Evolutionary conservation across 176 grass and related monocot species (phyloP).

Genomic region (Musa itinerans): DNA sequence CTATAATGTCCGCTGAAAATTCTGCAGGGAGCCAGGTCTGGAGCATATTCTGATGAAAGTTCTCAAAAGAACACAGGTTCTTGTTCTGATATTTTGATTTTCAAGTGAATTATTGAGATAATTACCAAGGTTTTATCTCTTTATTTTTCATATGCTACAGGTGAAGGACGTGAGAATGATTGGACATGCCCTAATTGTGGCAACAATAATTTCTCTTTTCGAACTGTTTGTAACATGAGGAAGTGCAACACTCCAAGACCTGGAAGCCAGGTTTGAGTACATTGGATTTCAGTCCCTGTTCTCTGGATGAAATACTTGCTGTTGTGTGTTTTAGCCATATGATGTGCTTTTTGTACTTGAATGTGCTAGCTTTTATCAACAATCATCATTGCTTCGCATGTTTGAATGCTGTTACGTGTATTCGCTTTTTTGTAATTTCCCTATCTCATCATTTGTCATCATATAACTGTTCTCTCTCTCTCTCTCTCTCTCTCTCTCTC

Average conservation of each 20-base stretch:
- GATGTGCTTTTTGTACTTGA: background rate
- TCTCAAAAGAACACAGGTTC: constrained; percentile 66
- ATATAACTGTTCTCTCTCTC: no score
- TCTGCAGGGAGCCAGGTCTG: constrained; percentile 43
- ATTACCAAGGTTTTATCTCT: constrained; percentile 3
- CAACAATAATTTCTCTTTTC: constrained; percentile 74
- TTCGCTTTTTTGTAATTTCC: no score
- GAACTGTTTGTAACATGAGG: constrained; percentile 86
- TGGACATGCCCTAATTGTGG: constrained; percentile 83
- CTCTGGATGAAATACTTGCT: constrained; percentile 1
- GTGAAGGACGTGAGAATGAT: constrained; percentile 74
- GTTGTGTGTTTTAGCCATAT: background rate
- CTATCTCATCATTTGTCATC: no score
- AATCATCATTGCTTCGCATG: no score
- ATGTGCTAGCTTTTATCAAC: background rate
- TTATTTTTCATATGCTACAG: constrained; percentile 25
- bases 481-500: no score
- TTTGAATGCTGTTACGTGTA: no score
- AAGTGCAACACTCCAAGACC: constrained; percentile 81
- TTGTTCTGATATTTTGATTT: background rate
- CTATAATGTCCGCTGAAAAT: background rate
- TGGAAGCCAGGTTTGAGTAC: constrained; percentile 51
- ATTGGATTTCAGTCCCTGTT: background rate
- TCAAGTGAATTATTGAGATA: background rate
- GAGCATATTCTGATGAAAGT: constrained; percentile 68